Evolutionary conservation across 78 protist species (phyloP), one percentile per base, ranked within the genome.

Genomic region (Speleostelium caveatum): DNA sequence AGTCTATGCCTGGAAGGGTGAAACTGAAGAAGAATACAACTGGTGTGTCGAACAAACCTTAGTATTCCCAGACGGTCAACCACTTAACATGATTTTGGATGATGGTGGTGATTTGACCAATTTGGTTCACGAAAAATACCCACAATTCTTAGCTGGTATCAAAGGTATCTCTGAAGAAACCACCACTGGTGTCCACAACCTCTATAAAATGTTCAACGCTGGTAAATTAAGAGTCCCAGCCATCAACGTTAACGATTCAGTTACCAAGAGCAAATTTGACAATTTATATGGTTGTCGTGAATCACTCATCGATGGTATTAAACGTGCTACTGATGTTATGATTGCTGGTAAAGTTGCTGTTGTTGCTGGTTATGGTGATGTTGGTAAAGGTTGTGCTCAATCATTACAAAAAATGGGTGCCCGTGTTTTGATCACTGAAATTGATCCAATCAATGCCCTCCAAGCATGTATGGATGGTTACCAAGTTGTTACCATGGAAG

Each of bases 361-460:
- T 87, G 98, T 99, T 58, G 95, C 97, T 73, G 99, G 99, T 60
- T 98, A 88, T 78, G 99, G 99, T 19, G 99, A 99, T 66, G 99
- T 99, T 66, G 99, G 99, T 74, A 98, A 98, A 94, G 99, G 99
- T 35, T 99, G 96, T 60, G 99, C 98, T 49, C 86, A 41, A 58
- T 59, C 99, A 35, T 96, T 99, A 69, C 59, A 79, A 53, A 94
- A 73, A 19, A 42, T 74, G 56, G 99, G 99, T 19, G 98, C 99
- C 68, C 94, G 97, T 74, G 98, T 96, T 73, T 17, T 95, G 73
- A 96, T 99, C 77, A 96, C 99, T 30, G 99, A 99, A 95, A 96
- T 99, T 95, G 99, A 99, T 93, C 99, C 99, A 63, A 99, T 99
- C 97, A 96, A 98, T 92, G 99, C 99, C 7, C 97, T 99, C 60